Conservation (phyloP, 2,329 filamentous ascomycete species). For the Thielaviopsis cerberus region DNA sequence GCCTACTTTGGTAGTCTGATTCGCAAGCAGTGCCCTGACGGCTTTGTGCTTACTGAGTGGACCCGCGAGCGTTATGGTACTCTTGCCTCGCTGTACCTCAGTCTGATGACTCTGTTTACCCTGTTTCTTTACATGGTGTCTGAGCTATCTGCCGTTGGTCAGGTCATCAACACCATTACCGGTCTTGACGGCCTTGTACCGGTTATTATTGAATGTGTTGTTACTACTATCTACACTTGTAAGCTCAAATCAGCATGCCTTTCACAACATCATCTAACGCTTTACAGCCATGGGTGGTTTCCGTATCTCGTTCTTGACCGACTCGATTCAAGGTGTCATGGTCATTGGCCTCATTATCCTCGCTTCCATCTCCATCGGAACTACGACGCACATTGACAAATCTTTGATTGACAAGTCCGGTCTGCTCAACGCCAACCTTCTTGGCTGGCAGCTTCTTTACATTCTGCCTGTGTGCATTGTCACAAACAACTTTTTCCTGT, state of each 20-base stretch:
- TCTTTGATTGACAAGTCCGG: slow-evolving; percentile 49
- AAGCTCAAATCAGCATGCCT: slow-evolving; percentile 16
- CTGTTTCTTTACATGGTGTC: slow-evolving; percentile 77
- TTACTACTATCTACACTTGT: slow-evolving; percentile 76
- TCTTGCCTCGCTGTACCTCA: slow-evolving; percentile 52
- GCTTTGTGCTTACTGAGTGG: slow-evolving; percentile 75
- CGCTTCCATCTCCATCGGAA: slow-evolving; percentile 59
- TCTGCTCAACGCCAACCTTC: slow-evolving; percentile 46
- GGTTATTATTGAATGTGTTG: slow-evolving; percentile 56
- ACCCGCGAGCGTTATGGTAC: slow-evolving; percentile 59
- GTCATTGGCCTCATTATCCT: slow-evolving; percentile 57
- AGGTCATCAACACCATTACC: slow-evolving; percentile 57
- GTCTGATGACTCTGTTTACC: slow-evolving; percentile 59
- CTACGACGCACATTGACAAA: slow-evolving; percentile 52
- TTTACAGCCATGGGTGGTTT: slow-evolving; percentile 60
- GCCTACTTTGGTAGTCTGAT: slow-evolving; percentile 60
- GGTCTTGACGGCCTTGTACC: slow-evolving; percentile 56
- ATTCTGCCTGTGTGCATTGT: slow-evolving; percentile 65
- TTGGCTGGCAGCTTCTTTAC: slow-evolving; percentile 75
- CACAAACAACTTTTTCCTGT: slow-evolving; percentile 76
- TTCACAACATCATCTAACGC: neutral
- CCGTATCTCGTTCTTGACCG: slow-evolving; percentile 66
- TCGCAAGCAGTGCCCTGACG: slow-evolving; percentile 59
- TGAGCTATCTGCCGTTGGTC: slow-evolving; percentile 63
- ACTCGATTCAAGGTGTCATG: slow-evolving; percentile 66